Evolutionary conservation across 495 filamentous ascomycete genomes (phyloP).

Genomic region (Tuber microsphaerosporum): DNA sequence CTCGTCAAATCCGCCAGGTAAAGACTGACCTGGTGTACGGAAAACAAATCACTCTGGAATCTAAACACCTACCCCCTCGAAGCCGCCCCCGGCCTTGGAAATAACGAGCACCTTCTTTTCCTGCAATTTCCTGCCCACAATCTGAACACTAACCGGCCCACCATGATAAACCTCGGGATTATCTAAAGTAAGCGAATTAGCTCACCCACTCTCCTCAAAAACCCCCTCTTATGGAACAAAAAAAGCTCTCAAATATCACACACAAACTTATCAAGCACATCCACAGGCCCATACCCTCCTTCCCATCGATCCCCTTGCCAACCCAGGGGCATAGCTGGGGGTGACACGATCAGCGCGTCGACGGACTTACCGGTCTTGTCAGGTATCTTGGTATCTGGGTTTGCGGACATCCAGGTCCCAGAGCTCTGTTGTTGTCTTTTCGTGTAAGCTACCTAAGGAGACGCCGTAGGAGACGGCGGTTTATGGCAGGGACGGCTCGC

Average conservation of each 20-base stretch:
- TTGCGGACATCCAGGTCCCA: not conserved
- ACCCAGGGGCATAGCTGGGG: not conserved
- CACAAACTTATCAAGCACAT: too few species aligned
- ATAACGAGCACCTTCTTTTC: not conserved
- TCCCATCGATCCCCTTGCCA: too few species aligned
- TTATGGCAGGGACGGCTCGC: too few species aligned
- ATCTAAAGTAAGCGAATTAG: too few species aligned
- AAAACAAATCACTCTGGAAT: not conserved
- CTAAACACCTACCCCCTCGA: not conserved
- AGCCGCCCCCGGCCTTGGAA: not conserved
- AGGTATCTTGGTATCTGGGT: not conserved
- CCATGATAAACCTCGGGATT: not conserved
- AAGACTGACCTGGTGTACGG: not conserved
- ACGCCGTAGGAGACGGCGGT: too few species aligned
- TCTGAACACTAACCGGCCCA: not conserved
- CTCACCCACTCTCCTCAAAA: too few species aligned
- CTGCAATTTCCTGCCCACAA: not conserved
- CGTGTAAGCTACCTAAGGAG: too few species aligned
- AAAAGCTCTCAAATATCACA: too few species aligned
- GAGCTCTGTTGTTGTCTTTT: not conserved
- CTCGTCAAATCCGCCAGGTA: not conserved
- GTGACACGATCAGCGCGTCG: not conserved
- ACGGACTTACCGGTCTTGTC: not conserved
- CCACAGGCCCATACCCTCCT: too few species aligned
- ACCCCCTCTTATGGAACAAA: too few species aligned